These are phyloP conservation scores for Penicillium subrubescens DNA, from an alignment of 495 filamentous ascomycete species.

Conservation along the genomic window DNA sequence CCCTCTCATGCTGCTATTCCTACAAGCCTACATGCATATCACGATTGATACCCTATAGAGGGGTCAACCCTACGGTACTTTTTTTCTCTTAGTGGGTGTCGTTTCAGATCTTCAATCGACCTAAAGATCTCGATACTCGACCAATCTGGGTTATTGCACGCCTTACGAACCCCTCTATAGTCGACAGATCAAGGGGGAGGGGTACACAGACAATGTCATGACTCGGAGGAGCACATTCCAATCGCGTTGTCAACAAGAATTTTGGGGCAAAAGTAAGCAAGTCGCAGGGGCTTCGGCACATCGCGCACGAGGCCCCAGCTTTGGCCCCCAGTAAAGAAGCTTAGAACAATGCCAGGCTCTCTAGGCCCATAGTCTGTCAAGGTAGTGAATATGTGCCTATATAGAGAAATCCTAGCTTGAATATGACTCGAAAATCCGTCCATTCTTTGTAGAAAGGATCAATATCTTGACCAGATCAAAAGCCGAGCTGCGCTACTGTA, in stretches of 20 bases:
- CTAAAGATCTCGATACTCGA: constrained; percentile 1
- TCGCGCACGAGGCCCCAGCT: not conserved
- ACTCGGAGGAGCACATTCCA: constrained; percentile 10
- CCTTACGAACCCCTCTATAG: not conserved
- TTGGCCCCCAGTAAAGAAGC: not conserved
- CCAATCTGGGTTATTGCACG: constrained; percentile 2
- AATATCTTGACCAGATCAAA: not conserved
- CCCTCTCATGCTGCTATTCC: not conserved
- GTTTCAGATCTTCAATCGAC: constrained; percentile 11
- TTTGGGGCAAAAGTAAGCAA: not conserved
- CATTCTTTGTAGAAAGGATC: not conserved
- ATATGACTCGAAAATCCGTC: not conserved
- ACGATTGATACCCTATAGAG: not conserved
- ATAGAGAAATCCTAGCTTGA: not conserved
- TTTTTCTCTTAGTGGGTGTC: not conserved
- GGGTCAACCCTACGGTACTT: not conserved
- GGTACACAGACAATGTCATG: not conserved
- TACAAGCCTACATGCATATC: not conserved
- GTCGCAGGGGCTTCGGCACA: not conserved
- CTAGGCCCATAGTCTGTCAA: not conserved
- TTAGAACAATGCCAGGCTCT: not conserved
- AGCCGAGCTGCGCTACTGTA: not conserved
- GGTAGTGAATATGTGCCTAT: not conserved
- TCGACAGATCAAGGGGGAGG: constrained; percentile 6
- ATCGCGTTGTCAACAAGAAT: constrained; percentile 9